Conservation (phyloP, 179 eudicot species). For the Amaranthus tricolor region DNA sequence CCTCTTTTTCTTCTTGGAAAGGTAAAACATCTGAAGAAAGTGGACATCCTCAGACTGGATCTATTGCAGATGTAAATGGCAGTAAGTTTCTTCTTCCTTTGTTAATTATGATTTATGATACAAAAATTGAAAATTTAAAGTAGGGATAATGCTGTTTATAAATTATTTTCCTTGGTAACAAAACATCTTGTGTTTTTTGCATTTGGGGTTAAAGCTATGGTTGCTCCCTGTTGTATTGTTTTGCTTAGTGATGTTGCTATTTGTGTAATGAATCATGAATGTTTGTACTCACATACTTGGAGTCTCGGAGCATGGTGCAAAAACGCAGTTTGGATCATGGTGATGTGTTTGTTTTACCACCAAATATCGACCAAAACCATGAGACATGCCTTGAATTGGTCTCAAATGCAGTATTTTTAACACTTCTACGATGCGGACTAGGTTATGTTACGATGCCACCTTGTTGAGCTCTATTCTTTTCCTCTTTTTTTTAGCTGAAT, state of each 20-base stretch:
- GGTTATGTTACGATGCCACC: too few relatives aligned
- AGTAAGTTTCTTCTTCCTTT: slow-evolving; percentile 26
- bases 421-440: too few relatives aligned
- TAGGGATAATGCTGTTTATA: not conserved
- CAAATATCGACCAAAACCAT: too few relatives aligned
- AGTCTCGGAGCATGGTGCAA: too few relatives aligned
- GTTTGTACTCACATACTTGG: not conserved
- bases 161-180: not conserved
- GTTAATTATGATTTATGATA: not conserved
- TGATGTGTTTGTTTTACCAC: too few relatives aligned
- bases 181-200: too few relatives aligned
- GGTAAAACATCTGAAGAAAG: slow-evolving; percentile 32
- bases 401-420: too few relatives aligned
- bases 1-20: slow-evolving; percentile 13
- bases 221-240: not conserved
- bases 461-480: too few relatives aligned
- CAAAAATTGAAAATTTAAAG: not conserved
- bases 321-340: too few relatives aligned
- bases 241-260: not conserved
- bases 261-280: not conserved
- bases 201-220: too few relatives aligned
- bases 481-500: too few relatives aligned
- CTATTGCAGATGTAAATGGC: slow-evolving; percentile 22
- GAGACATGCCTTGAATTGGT: too few relatives aligned
- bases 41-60: slow-evolving; percentile 29